Conservation (phyloP, 208 protist genomes). For the Angomonas ambiguus region DNA sequence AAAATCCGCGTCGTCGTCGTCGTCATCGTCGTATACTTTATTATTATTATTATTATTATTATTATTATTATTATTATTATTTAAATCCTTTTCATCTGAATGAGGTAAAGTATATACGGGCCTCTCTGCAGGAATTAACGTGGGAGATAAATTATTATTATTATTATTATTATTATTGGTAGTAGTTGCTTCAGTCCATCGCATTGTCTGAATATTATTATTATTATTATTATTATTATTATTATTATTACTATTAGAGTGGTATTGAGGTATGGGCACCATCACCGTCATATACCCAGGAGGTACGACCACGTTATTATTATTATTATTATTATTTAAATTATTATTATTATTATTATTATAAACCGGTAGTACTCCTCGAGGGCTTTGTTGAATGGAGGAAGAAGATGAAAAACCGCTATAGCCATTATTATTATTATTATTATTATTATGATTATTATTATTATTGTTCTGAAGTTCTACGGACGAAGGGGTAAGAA, state of each 20-base stretch:
- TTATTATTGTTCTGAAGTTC: neutral
- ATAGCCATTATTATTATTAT: slow-evolving; percentile 4
- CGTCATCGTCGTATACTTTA: slow-evolving; percentile 3
- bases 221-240: slow-evolving; percentile 2
- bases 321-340: slow-evolving; percentile 2
- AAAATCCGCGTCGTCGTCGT: neutral
- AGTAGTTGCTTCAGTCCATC: no score
- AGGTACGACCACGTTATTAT: neutral
- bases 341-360: neutral
- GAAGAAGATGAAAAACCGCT: no score
- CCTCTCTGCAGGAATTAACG: no score
- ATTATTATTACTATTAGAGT: no score
- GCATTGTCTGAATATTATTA: neutral
- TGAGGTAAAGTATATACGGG: neutral
- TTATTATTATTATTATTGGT: no score
- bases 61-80: slow-evolving; percentile 19
- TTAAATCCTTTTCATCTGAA: neutral
- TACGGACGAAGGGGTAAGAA: no score
- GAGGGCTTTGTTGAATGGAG: neutral
- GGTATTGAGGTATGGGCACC: neutral
- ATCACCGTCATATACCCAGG: neutral
- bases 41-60: slow-evolving; percentile 11
- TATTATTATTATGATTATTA: neutral
- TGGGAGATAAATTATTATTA: no score
- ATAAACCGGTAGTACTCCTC: neutral